A percentile compares a stretch with the other conserved stretches of the same genome.
These are phyloP conservation scores for Corylus americana DNA, from an alignment of 306 rosid genomes.

Conservation along the genomic window DNA sequence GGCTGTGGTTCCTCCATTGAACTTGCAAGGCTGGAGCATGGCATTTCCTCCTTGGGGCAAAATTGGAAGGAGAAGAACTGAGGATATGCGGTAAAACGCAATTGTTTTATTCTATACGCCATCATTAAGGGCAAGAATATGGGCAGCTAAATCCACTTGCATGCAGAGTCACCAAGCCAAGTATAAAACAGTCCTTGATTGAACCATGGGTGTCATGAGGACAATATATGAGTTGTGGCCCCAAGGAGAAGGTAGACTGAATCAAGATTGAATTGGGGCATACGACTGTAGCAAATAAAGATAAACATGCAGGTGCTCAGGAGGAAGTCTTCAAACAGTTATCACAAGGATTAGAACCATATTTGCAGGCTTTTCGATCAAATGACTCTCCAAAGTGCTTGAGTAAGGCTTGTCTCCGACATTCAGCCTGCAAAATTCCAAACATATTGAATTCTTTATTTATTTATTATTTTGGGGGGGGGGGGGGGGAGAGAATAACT, in stretches of 20 bases:
- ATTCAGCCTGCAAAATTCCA: constrained; percentile 54
- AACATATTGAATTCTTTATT: constrained; percentile 11
- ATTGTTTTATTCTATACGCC: neutral
- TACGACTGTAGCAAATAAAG: neutral
- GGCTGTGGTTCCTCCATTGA: neutral
- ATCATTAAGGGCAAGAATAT: neutral
- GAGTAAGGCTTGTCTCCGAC: constrained; percentile 84
- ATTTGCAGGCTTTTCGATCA: constrained; percentile 66
- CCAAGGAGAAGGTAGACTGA: neutral
- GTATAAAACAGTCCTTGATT: neutral
- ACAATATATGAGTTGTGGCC: neutral
- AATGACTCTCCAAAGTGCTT: constrained; percentile 84
- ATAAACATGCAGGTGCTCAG: constrained; percentile 33
- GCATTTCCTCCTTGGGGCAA: neutral
- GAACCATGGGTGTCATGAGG: neutral
- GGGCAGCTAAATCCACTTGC: neutral
- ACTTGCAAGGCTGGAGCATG: neutral
- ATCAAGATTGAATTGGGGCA: neutral
- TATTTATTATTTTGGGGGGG: too few relatives aligned
- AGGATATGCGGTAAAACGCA: neutral
- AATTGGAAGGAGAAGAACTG: neutral
- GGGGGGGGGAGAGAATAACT: neutral
- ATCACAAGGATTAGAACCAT: constrained; percentile 85
- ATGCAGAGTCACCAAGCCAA: neutral
- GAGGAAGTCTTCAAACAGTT: constrained; percentile 65